Percentiles rank a stretch among this genome's conserved stretches.
Evolutionary conservation across 164 flowering plant genomes (phyloP).

Genomic region (Vitis labrusca): DNA sequence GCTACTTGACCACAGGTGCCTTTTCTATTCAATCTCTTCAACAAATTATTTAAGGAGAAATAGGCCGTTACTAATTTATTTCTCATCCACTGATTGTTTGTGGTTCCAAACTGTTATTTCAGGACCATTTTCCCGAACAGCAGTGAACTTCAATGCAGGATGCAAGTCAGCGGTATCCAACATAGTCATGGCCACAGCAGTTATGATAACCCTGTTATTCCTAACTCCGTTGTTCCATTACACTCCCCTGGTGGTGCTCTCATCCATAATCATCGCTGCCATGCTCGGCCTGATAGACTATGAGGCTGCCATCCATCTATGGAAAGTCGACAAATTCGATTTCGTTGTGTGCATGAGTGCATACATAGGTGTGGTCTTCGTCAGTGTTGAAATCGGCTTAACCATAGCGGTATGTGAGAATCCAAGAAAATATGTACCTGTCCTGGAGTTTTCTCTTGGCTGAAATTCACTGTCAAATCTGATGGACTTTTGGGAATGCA

Average conservation of each 20-base stretch:
- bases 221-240: constrained; percentile 71
- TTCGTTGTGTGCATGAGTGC: constrained; percentile 62
- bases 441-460: too few species aligned
- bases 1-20: constrained; percentile 41
- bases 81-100: too few species aligned
- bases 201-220: constrained; percentile 64
- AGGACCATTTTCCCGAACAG: constrained; percentile 78
- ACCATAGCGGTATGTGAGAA: constrained; percentile 43
- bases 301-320: constrained; percentile 56
- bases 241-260: constrained; percentile 78
- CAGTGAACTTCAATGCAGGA: constrained; percentile 85
- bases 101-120: constrained; percentile 8
- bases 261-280: constrained; percentile 66
- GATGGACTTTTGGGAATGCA: constrained; percentile 23
- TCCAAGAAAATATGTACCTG: background rate
- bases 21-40: background rate
- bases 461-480: background rate
- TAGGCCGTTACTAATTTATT: too few species aligned
- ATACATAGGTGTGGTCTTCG: constrained; percentile 62
- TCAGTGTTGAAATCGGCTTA: constrained; percentile 60
- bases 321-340: constrained; percentile 71
- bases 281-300: constrained; percentile 77
- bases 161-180: constrained; percentile 75
- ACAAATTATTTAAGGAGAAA: too few species aligned
- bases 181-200: constrained; percentile 72